phyloP scores from a whole-genome alignment of 1,139 yeast genomes.

The Petasospora fabianii region DNA sequence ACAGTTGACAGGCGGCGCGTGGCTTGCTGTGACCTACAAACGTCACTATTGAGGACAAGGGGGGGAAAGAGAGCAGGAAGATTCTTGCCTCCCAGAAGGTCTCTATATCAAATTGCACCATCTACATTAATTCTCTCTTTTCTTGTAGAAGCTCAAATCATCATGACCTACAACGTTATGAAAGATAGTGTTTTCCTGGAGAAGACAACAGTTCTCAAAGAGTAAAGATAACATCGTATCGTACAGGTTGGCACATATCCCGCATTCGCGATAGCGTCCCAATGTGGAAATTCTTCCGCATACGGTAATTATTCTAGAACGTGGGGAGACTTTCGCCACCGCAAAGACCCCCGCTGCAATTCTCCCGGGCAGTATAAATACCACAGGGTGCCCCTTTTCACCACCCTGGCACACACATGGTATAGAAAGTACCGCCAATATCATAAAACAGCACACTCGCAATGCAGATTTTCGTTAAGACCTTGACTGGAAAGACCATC shows the following conservation, averaged over 20 bases:
- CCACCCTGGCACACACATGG: slow-evolving; percentile 34
- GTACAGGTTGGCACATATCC: neutral
- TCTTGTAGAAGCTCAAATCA: neutral
- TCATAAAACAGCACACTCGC: slow-evolving; percentile 5
- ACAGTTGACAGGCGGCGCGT: too few species aligned
- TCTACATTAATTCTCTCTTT: too few species aligned
- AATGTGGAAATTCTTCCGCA: slow-evolving; percentile 1
- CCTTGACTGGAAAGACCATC: slow-evolving; percentile 42
- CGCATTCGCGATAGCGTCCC: slow-evolving; percentile 1
- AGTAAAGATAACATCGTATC: neutral
- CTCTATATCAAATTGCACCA: too few species aligned
- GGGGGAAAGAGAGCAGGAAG: too few species aligned
- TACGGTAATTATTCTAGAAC: slow-evolving; percentile 5
- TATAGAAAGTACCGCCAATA: slow-evolving; percentile 28
- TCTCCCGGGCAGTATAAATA: slow-evolving; percentile 8
- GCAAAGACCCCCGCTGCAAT: slow-evolving; percentile 13
- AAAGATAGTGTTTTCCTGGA: too few species aligned
- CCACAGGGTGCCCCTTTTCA: slow-evolving; percentile 9
- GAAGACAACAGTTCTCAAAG: neutral
- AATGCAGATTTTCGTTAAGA: slow-evolving; percentile 54
- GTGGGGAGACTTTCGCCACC: slow-evolving; percentile 12
- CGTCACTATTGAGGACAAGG: too few species aligned
- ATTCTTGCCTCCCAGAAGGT: too few species aligned
- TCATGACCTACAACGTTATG: neutral
- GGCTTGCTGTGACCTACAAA: too few species aligned